Evolutionary conservation across 148 eudicot genomes (phyloP).

Genomic region (Camellia sinensis): DNA sequence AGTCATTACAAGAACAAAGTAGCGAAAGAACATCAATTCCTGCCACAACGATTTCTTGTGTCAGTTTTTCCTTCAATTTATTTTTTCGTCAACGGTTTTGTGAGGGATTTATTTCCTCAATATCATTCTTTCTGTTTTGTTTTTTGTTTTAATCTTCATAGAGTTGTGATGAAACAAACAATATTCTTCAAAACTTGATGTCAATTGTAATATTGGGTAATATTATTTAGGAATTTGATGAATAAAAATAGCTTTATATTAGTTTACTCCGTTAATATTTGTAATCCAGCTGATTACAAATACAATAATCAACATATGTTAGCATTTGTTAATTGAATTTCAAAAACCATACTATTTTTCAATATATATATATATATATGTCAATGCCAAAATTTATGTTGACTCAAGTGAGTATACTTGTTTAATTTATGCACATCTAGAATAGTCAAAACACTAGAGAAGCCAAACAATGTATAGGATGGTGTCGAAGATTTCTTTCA

Average conservation of each 20-base stretch:
- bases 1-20: slow-evolving; percentile 85
- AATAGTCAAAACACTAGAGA: no score
- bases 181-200: background rate
- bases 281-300: no score
- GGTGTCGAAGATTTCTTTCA: no score
- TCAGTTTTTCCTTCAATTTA: background rate
- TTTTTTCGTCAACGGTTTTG: background rate
- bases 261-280: background rate
- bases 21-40: slow-evolving; percentile 9
- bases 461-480: no score
- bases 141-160: background rate
- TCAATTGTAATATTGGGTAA: background rate
- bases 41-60: background rate
- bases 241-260: background rate
- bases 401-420: no score
- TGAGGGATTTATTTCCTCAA: background rate
- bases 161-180: background rate
- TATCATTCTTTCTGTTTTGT: background rate
- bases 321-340: no score
- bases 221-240: no score
- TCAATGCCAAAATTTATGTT: no score
- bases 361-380: no score
- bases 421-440: no score
- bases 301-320: no score
- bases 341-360: no score